Conservation (phyloP, 768 basidiomycete genomes). For the Leccinellum luteum region DNA sequence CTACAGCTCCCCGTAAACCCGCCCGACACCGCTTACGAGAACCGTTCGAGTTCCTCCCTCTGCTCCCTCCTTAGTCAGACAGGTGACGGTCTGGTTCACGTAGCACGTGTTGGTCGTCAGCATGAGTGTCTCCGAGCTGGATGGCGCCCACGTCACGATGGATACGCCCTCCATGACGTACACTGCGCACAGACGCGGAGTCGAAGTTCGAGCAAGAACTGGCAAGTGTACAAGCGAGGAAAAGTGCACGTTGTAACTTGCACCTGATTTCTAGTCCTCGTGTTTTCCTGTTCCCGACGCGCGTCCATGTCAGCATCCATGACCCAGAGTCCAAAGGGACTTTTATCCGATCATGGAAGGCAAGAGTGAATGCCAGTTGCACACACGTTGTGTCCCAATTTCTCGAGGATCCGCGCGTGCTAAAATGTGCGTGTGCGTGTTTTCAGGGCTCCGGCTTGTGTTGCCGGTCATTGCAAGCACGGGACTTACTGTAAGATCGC, state of each 20-base stretch:
- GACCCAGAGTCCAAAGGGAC: constrained; percentile 32
- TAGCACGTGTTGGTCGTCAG: constrained; percentile 52
- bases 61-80: too few relatives aligned
- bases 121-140: constrained; percentile 35
- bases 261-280: not conserved
- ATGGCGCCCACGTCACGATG: constrained; percentile 45
- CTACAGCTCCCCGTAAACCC: too few relatives aligned
- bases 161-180: constrained; percentile 43
- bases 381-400: not conserved
- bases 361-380: constrained; percentile 16
- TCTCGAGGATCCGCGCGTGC: not conserved
- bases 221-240: constrained; percentile 53
- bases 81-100: constrained; percentile 30
- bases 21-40: too few relatives aligned
- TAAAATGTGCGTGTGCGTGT: not conserved
- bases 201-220: constrained; percentile 38
- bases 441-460: constrained; percentile 25
- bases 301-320: constrained; percentile 41
- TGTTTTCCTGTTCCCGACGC: not conserved
- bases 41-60: too few relatives aligned
- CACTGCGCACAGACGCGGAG: constrained; percentile 39
- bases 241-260: constrained; percentile 62
- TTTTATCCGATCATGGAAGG: constrained; percentile 60
- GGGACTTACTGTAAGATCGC: constrained; percentile 30
- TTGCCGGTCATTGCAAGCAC: constrained; percentile 23